phyloP scores from a whole-genome alignment of 495 filamentous ascomycete species.

The Trichocladium uniseriatum region DNA sequence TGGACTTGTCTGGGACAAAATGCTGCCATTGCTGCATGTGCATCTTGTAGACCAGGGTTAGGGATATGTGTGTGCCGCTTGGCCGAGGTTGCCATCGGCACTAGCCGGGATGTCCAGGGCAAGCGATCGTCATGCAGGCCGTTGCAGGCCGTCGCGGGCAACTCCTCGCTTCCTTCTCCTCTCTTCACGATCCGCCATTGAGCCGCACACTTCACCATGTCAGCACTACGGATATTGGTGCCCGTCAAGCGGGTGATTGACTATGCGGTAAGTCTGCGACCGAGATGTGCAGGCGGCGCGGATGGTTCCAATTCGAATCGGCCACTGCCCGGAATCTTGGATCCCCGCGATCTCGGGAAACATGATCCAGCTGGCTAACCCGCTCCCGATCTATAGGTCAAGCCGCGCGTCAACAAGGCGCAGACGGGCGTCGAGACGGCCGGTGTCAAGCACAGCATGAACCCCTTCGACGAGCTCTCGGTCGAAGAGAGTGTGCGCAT shows the following conservation, averaged over 20 bases:
- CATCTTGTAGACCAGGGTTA: slow-evolving; percentile 20
- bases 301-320: neutral
- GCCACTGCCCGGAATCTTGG: neutral
- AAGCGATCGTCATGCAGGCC: slow-evolving; percentile 14
- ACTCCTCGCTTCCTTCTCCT: slow-evolving; percentile 2
- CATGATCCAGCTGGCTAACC: neutral
- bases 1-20: neutral
- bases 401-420: slow-evolving; percentile 94
- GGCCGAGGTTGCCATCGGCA: slow-evolving; percentile 32
- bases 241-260: slow-evolving; percentile 98
- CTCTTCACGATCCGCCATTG: slow-evolving; percentile 18
- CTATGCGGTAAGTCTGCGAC: slow-evolving; percentile 67
- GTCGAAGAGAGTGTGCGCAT: slow-evolving; percentile 92
- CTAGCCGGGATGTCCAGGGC: slow-evolving; percentile 22
- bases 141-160: neutral
- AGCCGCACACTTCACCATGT: slow-evolving; percentile 46
- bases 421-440: slow-evolving; percentile 86
- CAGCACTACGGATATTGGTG: slow-evolving; percentile 82
- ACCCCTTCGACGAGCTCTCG: slow-evolving; percentile 97
- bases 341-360: neutral
- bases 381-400: slow-evolving; percentile 55
- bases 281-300: neutral
- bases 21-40: no score
- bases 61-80: slow-evolving; percentile 16
- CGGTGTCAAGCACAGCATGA: slow-evolving; percentile 93